A percentile compares a stretch with the other conserved stretches of the same genome.
These are phyloP conservation scores for Fusarium decemcellulare DNA, from an alignment of 2,329 filamentous ascomycete species.

Conservation along the genomic window DNA sequence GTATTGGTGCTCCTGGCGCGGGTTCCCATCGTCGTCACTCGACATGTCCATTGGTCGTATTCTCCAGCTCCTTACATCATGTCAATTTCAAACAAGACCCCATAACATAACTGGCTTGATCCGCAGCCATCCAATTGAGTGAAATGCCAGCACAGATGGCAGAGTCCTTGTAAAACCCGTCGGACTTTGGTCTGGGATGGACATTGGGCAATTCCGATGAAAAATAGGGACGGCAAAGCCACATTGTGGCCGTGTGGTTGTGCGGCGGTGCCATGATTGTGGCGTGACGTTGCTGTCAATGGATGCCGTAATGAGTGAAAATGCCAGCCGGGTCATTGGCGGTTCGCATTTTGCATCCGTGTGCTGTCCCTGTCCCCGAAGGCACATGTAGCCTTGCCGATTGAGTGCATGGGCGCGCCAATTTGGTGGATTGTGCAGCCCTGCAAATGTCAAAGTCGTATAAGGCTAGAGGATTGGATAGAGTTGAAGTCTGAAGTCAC, in stretches of 20 bases:
- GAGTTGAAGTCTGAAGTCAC: not conserved
- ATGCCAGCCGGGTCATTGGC: constrained; percentile 32
- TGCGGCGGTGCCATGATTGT: constrained; percentile 36
- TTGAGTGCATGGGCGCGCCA: constrained; percentile 14
- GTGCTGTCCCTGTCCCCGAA: constrained; percentile 8
- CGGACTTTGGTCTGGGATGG: constrained; percentile 2
- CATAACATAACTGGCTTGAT: constrained; percentile 24
- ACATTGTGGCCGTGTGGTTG: constrained; percentile 10
- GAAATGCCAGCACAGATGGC: not conserved
- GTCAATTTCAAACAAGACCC: constrained; percentile 21
- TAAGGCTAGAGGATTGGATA: not conserved
- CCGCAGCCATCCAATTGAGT: not conserved
- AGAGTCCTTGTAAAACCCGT: constrained; percentile 1
- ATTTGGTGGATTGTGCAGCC: not conserved
- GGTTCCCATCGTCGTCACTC: not conserved
- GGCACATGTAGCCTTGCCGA: constrained; percentile 21
- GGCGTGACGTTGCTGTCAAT: constrained; percentile 39
- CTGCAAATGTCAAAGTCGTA: not conserved
- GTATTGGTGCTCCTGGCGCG: not conserved
- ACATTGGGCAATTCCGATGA: not conserved
- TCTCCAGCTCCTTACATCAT: constrained; percentile 16
- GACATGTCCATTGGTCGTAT: not conserved
- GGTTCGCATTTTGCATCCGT: constrained; percentile 5
- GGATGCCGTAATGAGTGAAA: constrained; percentile 29
- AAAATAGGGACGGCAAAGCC: not conserved